Percentiles rank a stretch among this genome's conserved stretches.
Evolutionary conservation across 768 basidiomycete genomes (phyloP).

Genomic region (Solioccasus polychromus): DNA sequence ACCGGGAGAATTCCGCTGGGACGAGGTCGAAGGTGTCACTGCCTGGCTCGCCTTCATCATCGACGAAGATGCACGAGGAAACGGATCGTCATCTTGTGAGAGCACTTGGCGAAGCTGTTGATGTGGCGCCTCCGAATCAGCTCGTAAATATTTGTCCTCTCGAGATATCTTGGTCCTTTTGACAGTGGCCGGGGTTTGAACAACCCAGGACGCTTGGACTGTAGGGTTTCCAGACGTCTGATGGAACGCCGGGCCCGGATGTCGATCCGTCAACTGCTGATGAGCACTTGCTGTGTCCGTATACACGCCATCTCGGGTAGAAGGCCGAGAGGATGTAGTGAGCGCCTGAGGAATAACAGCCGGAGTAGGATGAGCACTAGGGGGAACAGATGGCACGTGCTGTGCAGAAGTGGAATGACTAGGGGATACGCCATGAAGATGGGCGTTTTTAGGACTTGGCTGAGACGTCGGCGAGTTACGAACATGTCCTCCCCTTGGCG

Average conservation of each 20-base stretch:
- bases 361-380: constrained; percentile 23
- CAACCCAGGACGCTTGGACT: constrained; percentile 31
- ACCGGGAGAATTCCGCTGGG: constrained; percentile 26
- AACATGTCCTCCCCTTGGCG: constrained; percentile 12
- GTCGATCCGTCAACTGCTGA: constrained; percentile 18
- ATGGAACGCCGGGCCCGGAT: constrained; percentile 10
- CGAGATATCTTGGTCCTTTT: constrained; percentile 19
- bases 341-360: constrained; percentile 15
- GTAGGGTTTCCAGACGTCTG: constrained; percentile 20
- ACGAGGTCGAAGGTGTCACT: constrained; percentile 18
- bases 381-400: constrained; percentile 16
- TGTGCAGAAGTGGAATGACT: constrained; percentile 12
- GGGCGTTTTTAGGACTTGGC: constrained; percentile 25
- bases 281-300: constrained; percentile 2
- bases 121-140: constrained; percentile 21
- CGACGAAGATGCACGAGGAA: constrained; percentile 24
- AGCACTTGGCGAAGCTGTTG: constrained; percentile 32
- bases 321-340: constrained; percentile 25
- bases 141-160: constrained; percentile 31
- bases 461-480: constrained; percentile 16
- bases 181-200: constrained; percentile 26
- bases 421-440: constrained; percentile 12
- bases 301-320: constrained; percentile 22
- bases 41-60: constrained; percentile 29
- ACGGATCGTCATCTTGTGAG: constrained; percentile 25